Evolutionary conservation across 495 filamentous ascomycete species (phyloP).

Genomic region (Trypethelium eluteriae): DNA sequence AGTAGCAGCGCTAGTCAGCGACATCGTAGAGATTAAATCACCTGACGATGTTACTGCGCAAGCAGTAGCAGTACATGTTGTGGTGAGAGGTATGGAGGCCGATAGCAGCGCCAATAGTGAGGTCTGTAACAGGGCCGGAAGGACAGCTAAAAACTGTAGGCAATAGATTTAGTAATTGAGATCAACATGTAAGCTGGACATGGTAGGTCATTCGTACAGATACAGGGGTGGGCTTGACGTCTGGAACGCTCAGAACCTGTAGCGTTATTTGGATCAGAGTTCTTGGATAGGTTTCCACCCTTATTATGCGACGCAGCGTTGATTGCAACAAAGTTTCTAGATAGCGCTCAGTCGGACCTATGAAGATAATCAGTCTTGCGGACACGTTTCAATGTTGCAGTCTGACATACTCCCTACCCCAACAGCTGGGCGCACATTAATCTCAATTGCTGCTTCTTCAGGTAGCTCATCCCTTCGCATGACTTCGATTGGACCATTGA

Average conservation of each 20-base stretch:
- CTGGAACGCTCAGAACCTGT: conserved; percentile 50
- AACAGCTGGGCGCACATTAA: conserved; percentile 75
- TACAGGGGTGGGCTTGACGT: conserved; percentile 37
- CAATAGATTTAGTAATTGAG: neutral
- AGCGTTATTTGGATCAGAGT: conserved; percentile 62
- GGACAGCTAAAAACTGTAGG: conserved; percentile 17
- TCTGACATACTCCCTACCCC: conserved; percentile 65
- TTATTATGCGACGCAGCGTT: conserved; percentile 60
- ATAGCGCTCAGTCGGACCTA: conserved; percentile 63
- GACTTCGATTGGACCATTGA: conserved; percentile 91
- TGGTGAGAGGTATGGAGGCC: conserved; percentile 17
- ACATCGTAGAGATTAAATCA: conserved; percentile 39
- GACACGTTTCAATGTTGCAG: conserved; percentile 20
- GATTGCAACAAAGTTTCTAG: conserved; percentile 63
- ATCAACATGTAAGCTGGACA: conserved; percentile 11
- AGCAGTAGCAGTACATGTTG: conserved; percentile 16
- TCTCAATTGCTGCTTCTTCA: conserved; percentile 83
- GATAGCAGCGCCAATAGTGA: conserved; percentile 26
- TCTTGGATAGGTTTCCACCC: conserved; percentile 60
- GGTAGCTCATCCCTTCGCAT: conserved; percentile 77
- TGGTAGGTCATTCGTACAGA: conserved; percentile 6
- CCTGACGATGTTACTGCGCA: conserved; percentile 43
- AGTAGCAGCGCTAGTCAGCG: conserved; percentile 46
- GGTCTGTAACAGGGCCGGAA: conserved; percentile 30
- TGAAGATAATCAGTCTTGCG: neutral